phyloP scores from a whole-genome alignment of 306 rosid species.

The Lupinus albus region DNA sequence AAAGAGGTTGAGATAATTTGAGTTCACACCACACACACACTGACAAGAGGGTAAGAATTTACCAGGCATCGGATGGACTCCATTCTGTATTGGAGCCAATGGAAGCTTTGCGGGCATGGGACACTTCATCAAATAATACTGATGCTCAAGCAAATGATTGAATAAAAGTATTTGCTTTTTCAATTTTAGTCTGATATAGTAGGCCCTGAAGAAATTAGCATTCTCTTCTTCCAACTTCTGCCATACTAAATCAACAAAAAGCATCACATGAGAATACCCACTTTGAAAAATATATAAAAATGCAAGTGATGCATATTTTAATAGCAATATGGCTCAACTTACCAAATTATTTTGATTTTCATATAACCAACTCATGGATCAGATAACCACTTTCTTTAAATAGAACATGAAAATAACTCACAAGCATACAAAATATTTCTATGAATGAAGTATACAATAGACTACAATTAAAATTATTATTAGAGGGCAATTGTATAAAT shows the following conservation, averaged over 20 bases:
- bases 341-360: conserved; percentile 30
- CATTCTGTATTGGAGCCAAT: conserved; percentile 92
- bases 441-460: not conserved
- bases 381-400: conserved; percentile 5
- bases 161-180: conserved; percentile 88
- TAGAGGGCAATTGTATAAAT: conserved; percentile 23
- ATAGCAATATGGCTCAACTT: conserved; percentile 15
- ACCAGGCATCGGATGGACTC: conserved; percentile 98
- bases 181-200: conserved; percentile 87
- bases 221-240: conserved; percentile 99
- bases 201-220: conserved; percentile 92
- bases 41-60: conserved; percentile 50
- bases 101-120: conserved; percentile 88
- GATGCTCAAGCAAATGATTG: conserved; percentile 90
- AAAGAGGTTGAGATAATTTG: conserved; percentile 4
- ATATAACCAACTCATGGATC: conserved; percentile 14
- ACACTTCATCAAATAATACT: conserved; percentile 75
- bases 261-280: conserved; percentile 23
- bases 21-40: conserved; percentile 24
- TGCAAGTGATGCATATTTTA: not conserved
- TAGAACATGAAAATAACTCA: conserved; percentile 16
- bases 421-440: not conserved
- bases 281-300: conserved; percentile 3
- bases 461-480: not conserved
- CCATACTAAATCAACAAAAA: conserved; percentile 71